A percentile compares a stretch with the other conserved stretches of the same genome.
phyloP scores from a whole-genome alignment of 331 rosid species.

The Spiraea crenata region DNA sequence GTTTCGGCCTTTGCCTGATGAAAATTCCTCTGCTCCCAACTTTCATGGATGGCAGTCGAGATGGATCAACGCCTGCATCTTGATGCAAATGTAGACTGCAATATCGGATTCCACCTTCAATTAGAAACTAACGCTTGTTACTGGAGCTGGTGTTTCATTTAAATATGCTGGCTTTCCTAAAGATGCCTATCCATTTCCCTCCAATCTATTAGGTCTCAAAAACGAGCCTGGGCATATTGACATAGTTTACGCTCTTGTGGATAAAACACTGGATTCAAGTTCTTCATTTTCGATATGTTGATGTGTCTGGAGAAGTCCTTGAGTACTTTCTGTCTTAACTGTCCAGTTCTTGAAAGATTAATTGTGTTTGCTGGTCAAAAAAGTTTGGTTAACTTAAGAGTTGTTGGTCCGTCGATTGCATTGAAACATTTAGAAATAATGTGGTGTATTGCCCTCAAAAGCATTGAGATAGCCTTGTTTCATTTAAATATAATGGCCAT shows the following conservation, averaged over 20 bases:
- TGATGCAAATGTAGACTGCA: background rate
- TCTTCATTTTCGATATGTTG: no score
- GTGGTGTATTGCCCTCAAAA: background rate
- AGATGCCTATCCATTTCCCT: background rate
- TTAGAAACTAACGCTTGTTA: no score
- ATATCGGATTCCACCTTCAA: background rate
- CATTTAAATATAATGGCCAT: background rate
- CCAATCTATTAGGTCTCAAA: background rate
- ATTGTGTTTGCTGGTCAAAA: no score
- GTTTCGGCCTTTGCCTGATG: no score
- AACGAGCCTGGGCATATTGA: background rate
- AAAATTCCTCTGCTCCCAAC: no score
- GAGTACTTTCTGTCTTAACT: no score
- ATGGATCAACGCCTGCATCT: background rate
- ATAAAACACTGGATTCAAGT: no score
- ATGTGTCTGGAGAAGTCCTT: no score
- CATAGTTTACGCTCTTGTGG: background rate
- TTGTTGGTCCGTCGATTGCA: no score
- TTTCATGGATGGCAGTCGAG: no score
- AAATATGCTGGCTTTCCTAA: background rate
- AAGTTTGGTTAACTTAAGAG: no score
- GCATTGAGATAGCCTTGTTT: background rate
- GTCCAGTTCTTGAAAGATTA: no score
- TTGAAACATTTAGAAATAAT: background rate
- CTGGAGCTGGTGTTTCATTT: background rate